These are phyloP conservation scores for Aphanomyces stellatus DNA, from an alignment of 352 stramenopile species.

Conservation along the genomic window DNA sequence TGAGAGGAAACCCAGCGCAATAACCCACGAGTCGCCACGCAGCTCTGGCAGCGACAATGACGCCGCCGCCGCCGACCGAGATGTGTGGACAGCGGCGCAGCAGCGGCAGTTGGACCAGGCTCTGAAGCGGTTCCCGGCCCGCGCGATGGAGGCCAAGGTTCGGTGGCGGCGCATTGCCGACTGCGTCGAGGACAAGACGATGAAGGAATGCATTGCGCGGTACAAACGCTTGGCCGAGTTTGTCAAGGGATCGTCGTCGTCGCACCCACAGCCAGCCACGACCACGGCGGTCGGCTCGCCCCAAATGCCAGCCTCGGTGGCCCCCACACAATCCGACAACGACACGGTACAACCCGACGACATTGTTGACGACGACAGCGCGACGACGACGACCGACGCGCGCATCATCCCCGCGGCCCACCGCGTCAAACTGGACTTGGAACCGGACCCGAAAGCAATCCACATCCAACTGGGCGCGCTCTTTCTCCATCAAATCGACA, in stretches of 20 bases:
- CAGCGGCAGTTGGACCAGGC: slow-evolving; percentile 56
- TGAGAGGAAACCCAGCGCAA: background rate
- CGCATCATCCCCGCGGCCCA: slow-evolving; percentile 41
- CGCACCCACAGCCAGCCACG: background rate
- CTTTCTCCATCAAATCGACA: slow-evolving; percentile 72
- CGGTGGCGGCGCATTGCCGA: slow-evolving; percentile 58
- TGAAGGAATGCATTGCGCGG: slow-evolving; percentile 79
- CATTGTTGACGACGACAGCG: slow-evolving; percentile 19
- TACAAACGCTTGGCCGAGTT: slow-evolving; percentile 57
- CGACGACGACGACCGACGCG: slow-evolving; percentile 20
- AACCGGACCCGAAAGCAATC: slow-evolving; percentile 40
- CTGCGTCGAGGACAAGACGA: slow-evolving; percentile 48
- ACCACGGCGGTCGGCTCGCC: background rate
- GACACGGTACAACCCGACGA: slow-evolving; percentile 18
- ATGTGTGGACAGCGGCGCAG: slow-evolving; percentile 48
- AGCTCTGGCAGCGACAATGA: background rate
- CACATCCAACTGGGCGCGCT: slow-evolving; percentile 54
- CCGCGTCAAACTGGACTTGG: slow-evolving; percentile 45
- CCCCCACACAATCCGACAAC: background rate
- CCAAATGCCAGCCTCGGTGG: background rate
- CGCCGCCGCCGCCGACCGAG: too few relatives aligned
- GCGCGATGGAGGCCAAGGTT: slow-evolving; percentile 50
- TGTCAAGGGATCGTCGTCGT: slow-evolving; percentile 19
- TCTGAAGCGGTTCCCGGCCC: slow-evolving; percentile 55
- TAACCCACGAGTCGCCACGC: background rate